Evolutionary conservation across 352 stramenopile genomes (phyloP).

Genomic region (Phytophthora palmivora): DNA sequence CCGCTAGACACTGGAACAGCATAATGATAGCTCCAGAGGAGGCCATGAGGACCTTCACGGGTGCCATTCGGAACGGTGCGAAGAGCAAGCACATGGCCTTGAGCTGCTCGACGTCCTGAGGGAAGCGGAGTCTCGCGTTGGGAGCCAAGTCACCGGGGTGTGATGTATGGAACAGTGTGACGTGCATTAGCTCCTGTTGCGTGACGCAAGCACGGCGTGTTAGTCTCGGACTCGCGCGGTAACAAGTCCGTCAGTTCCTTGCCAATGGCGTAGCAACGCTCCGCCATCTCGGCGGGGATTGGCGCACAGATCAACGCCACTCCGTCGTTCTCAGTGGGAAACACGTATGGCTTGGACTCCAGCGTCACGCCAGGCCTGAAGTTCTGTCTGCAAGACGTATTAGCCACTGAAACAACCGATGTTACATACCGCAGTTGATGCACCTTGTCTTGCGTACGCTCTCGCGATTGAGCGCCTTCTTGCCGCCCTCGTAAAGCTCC

Average conservation of each 20-base stretch:
- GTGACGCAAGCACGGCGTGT: constrained; percentile 65
- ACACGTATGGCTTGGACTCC: constrained; percentile 55
- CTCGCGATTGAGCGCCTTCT: constrained; percentile 45
- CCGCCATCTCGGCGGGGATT: constrained; percentile 46
- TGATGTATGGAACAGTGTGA: constrained; percentile 85
- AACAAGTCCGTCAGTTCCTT: constrained; percentile 55
- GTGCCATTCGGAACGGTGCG: constrained; percentile 50
- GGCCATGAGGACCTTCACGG: constrained; percentile 61
- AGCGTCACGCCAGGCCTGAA: constrained; percentile 48
- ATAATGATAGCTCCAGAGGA: constrained; percentile 74
- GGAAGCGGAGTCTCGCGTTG: constrained; percentile 39
- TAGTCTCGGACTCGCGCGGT: constrained; percentile 36
- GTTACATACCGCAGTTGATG: constrained; percentile 1
- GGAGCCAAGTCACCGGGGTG: constrained; percentile 66
- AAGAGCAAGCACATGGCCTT: constrained; percentile 45
- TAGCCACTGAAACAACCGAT: neutral
- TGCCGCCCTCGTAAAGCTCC: constrained; percentile 45
- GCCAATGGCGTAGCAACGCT: constrained; percentile 47
- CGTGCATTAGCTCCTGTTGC: constrained; percentile 71
- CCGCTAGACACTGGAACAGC: constrained; percentile 58
- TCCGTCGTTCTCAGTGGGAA: constrained; percentile 50
- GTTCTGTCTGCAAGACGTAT: constrained; percentile 31
- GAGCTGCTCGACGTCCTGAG: constrained; percentile 55
- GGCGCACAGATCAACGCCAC: constrained; percentile 60
- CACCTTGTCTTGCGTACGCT: constrained; percentile 47